Evolutionary conservation across 2,329 filamentous ascomycete genomes (phyloP).

Genomic region (Pestalotiopsis sp.): DNA sequence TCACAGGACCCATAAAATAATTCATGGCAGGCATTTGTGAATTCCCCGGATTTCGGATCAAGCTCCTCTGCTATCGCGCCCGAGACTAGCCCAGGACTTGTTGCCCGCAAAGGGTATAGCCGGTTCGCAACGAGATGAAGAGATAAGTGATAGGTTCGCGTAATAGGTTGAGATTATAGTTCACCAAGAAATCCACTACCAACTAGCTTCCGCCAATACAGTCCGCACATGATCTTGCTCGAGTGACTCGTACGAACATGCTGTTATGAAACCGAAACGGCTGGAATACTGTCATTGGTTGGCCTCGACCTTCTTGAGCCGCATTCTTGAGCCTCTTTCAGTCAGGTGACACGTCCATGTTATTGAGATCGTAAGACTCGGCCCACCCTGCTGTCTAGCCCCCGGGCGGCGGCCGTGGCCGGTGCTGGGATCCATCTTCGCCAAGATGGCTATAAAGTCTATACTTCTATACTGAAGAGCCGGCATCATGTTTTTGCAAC

Average conservation of each 20-base stretch:
- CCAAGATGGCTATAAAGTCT: constrained; percentile 7
- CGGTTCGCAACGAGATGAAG: background rate
- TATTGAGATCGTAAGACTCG: background rate
- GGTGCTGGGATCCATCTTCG: background rate
- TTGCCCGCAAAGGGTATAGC: constrained; percentile 3
- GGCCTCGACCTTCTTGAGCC: background rate
- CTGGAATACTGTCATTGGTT: background rate
- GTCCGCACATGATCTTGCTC: background rate
- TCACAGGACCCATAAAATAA: background rate
- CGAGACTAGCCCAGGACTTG: background rate
- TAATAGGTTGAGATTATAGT: constrained; percentile 1
- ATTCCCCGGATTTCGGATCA: constrained; percentile 9
- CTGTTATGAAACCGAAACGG: background rate
- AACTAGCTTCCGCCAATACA: background rate
- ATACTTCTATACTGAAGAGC: background rate
- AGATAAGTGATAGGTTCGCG: constrained; percentile 2
- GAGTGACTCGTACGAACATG: background rate
- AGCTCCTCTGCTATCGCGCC: background rate
- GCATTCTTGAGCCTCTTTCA: background rate
- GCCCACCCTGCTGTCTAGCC: background rate
- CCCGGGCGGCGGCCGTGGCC: too few relatives aligned
- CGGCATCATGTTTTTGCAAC: background rate
- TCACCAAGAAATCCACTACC: background rate
- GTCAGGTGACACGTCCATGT: background rate
- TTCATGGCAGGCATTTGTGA: background rate